These are phyloP conservation scores for Rhizopogon vinicolor DNA, from an alignment of 768 basidiomycete genomes.

Conservation along the genomic window DNA sequence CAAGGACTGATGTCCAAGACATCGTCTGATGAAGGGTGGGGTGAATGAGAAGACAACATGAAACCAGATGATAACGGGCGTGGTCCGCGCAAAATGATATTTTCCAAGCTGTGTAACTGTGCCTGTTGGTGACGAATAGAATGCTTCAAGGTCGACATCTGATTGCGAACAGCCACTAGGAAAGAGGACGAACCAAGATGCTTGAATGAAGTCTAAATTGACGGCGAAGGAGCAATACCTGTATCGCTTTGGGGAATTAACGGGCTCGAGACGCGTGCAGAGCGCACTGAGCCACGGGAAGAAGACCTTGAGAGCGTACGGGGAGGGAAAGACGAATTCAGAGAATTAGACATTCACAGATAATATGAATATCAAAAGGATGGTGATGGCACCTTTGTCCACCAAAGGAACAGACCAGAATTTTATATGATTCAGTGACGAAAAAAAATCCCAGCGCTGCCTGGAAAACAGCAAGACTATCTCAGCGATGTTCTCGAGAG, in stretches of 20 bases:
- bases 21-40: slow-evolving; percentile 29
- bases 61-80: slow-evolving; percentile 48
- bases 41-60: slow-evolving; percentile 35
- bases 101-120: slow-evolving; percentile 68
- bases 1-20: slow-evolving; percentile 27
- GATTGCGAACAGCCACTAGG: slow-evolving; percentile 69
- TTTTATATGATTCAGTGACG: not conserved
- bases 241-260: slow-evolving; percentile 54
- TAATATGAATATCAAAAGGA: slow-evolving; percentile 16
- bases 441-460: not conserved
- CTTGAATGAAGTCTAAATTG: slow-evolving; percentile 18
- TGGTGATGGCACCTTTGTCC: slow-evolving; percentile 17
- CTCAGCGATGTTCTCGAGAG: not conserved
- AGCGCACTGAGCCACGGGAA: slow-evolving; percentile 43
- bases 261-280: slow-evolving; percentile 52
- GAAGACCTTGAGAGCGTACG: slow-evolving; percentile 43
- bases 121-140: slow-evolving; percentile 82
- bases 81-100: slow-evolving; percentile 59
- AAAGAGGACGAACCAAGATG: slow-evolving; percentile 22
- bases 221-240: slow-evolving; percentile 40
- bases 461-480: not conserved
- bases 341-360: slow-evolving; percentile 30
- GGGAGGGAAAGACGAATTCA: slow-evolving; percentile 25
- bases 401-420: slow-evolving; percentile 6
- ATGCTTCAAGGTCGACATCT: slow-evolving; percentile 79